Percentiles rank a stretch among this genome's conserved stretches.
These are phyloP conservation scores for Diddensiella santjacobensis DNA, from an alignment of 805 yeast genomes.

Conservation along the genomic window DNA sequence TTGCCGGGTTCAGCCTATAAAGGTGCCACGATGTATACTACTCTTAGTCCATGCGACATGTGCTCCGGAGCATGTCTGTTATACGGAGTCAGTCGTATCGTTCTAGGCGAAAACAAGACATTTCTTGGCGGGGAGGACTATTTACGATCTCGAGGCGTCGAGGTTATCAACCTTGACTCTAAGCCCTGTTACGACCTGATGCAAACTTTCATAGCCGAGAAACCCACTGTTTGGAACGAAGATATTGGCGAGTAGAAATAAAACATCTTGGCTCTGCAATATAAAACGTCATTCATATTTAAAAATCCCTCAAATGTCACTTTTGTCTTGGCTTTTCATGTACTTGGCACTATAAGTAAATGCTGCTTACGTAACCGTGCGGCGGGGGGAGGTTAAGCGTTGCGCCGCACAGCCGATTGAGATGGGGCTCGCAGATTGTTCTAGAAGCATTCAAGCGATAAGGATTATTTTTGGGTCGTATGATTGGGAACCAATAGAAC, in stretches of 20 bases:
- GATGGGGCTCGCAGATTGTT: no score
- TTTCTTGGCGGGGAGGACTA: conserved; percentile 82
- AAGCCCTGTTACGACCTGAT: conserved; percentile 52
- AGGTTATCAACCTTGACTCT: conserved; percentile 34
- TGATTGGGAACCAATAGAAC: no score
- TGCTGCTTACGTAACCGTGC: no score
- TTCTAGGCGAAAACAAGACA: conserved; percentile 82
- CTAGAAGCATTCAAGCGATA: no score
- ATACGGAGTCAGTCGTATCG: conserved; percentile 85
- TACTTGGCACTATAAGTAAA: no score
- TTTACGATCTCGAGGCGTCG: conserved; percentile 60
- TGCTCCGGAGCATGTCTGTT: conserved; percentile 89
- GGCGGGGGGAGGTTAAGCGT: no score
- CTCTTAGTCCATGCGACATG: conserved; percentile 92
- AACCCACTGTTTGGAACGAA: conserved; percentile 38
- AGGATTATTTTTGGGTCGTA: no score
- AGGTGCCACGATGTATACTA: conserved; percentile 85
- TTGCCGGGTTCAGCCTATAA: conserved; percentile 74
- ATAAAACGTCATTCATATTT: no score
- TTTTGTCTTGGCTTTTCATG: no score
- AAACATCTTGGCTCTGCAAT: no score
- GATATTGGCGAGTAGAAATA: conserved; percentile 36
- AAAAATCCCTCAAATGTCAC: no score
- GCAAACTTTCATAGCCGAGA: conserved; percentile 69
- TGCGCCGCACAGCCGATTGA: no score